Base-by-base conservation (phyloP, 352 stramenopile species). In the Phytophthora parvispora region DNA sequence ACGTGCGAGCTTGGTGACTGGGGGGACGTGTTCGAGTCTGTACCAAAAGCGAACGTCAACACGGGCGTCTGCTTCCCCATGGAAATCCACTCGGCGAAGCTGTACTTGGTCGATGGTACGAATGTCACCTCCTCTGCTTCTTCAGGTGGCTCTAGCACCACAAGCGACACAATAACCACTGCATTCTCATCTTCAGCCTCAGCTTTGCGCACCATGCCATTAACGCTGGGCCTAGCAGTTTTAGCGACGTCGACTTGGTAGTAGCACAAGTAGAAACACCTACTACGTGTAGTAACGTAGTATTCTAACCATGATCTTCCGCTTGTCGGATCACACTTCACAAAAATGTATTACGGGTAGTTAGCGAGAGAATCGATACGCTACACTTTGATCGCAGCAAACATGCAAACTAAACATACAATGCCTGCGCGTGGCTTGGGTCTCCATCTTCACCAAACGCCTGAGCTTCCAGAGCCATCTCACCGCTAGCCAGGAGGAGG, bases 381-480 rank as follows among this genome's bases (percentile, higher is more conserved):
- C 40, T 48, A 49, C 42, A 3, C n/a, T 22, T 12, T 27, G n/a
- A 25, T 4, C 10, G 42, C 25, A 27, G n/a, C 42, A 27, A 49
- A 49, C 42, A 49, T 49, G 42, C 20, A 24, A 25, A 25, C 10
- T 25, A 49, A 27, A 49, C 42, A 49, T 49, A 49, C 42, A 49
- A 49, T 20, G 42, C 42, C 42, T 49, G 42, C 13, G 27, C n/a
- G 20, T 49, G 42, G 10, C 42, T 49, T 12, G 4, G 42, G 7
- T 49, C 42, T 27, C 42, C 42, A 16, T 49, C 42, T 49, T 49
- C n/a, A 20, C n/a, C 42, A 25, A 77, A 73, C 16, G 69, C 69
- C 20, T 58, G 22, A 2, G 69, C 69, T 34, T 77, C 56, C 13
- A 66, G 18, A 4, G 31, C 67, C 34, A 28, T 29, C 3, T 60